Evolutionary conservation across 2,329 filamentous ascomycete genomes (phyloP).

Genomic region (Sporothrix euskadiensis): DNA sequence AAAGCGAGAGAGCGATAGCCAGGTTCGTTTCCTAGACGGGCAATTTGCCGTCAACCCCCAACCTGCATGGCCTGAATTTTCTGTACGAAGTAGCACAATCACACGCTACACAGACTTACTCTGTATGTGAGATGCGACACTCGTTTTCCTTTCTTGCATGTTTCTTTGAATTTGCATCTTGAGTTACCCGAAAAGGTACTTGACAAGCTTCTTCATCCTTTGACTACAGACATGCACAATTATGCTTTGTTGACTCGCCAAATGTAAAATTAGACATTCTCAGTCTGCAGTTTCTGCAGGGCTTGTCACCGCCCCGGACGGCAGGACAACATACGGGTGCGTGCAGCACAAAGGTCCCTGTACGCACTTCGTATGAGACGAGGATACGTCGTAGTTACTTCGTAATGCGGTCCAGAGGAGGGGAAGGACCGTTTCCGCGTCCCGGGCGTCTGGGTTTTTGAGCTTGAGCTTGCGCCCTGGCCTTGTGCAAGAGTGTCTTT

Average conservation of each 20-base stretch:
- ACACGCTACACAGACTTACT: background rate
- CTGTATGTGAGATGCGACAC: background rate
- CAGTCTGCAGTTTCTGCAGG: slow-evolving; percentile 6
- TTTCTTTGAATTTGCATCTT: background rate
- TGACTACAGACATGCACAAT: background rate
- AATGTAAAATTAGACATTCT: slow-evolving; percentile 2
- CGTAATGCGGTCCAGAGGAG: background rate
- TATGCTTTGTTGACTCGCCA: background rate
- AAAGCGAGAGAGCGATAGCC: slow-evolving; percentile 2
- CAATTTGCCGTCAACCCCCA: background rate
- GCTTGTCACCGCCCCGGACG: slow-evolving; percentile 1
- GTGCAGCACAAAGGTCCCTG: background rate
- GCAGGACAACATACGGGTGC: background rate
- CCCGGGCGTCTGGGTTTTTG: background rate
- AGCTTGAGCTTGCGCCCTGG: background rate
- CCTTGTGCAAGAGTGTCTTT: background rate
- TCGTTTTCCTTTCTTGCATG: background rate
- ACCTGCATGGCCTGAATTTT: background rate
- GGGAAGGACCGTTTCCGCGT: background rate
- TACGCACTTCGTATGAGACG: background rate
- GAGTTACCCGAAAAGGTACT: background rate
- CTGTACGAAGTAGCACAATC: background rate
- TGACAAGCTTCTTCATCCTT: slow-evolving; percentile 14
- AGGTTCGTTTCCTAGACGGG: slow-evolving; percentile 8
- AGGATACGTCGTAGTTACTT: background rate